Evolutionary conservation across 2,329 filamentous ascomycete species (phyloP).

Genomic region (Harringtonia aguacate): DNA sequence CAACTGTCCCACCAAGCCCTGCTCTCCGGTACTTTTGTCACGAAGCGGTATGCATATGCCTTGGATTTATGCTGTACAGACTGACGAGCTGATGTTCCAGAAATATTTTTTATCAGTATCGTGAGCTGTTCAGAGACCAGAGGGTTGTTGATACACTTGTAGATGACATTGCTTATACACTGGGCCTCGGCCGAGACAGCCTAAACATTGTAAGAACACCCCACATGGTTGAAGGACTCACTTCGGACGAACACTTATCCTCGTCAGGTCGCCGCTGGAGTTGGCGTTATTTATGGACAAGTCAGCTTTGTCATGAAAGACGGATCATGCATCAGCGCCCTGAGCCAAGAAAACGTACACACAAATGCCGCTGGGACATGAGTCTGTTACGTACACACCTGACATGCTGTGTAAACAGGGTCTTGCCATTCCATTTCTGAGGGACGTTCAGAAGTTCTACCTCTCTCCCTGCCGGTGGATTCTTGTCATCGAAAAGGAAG

Average conservation of each 20-base stretch:
- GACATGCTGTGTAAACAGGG: slow-evolving; percentile 33
- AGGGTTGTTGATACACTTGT: slow-evolving; percentile 58
- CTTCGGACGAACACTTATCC: neutral
- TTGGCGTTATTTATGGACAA: slow-evolving; percentile 57
- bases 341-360: slow-evolving; percentile 4
- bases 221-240: no score
- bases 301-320: slow-evolving; percentile 27
- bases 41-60: slow-evolving; percentile 41
- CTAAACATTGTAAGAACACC: slow-evolving; percentile 54
- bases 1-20: slow-evolving; percentile 50
- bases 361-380: neutral
- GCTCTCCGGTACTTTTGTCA: slow-evolving; percentile 40
- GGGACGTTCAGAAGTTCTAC: slow-evolving; percentile 37
- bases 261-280: slow-evolving; percentile 56
- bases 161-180: slow-evolving; percentile 62
- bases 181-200: slow-evolving; percentile 50
- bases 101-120: slow-evolving; percentile 71
- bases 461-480: slow-evolving; percentile 49
- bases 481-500: slow-evolving; percentile 72
- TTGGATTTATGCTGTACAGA: neutral
- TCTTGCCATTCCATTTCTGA: slow-evolving; percentile 45
- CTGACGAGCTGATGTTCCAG: slow-evolving; percentile 28
- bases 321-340: slow-evolving; percentile 11
- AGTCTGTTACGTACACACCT: no score
- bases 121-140: slow-evolving; percentile 61